Conservation (phyloP, 768 basidiomycete species). For the Boletus coccyginus region DNA sequence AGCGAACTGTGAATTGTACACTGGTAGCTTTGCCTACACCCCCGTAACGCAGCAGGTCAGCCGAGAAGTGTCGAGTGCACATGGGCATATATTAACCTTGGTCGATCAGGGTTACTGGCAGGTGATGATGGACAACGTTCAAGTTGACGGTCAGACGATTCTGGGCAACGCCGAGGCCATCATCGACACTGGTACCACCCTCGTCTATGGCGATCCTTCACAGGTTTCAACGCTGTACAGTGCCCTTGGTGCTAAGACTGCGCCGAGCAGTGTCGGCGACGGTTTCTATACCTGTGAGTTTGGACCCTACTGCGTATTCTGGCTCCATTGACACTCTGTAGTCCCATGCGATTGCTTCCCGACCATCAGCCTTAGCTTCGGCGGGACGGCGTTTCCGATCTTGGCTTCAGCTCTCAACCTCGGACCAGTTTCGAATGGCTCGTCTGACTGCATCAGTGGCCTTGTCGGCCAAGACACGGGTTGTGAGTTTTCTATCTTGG, state of each 20-base stretch:
- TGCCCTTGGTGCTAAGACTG: slow-evolving; percentile 5
- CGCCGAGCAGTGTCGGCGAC: slow-evolving; percentile 9
- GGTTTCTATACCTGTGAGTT: slow-evolving; percentile 32
- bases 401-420: slow-evolving; percentile 34
- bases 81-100: slow-evolving; percentile 1
- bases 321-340: neutral
- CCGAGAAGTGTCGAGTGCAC: too few species aligned
- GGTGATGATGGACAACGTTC: slow-evolving; percentile 8
- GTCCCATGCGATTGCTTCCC: slow-evolving; percentile 31
- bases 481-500: slow-evolving; percentile 1
- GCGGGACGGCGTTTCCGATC: slow-evolving; percentile 34
- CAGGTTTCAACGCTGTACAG: neutral
- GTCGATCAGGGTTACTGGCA: slow-evolving; percentile 8
- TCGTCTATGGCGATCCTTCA: neutral
- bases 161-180: neutral
- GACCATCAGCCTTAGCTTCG: slow-evolving; percentile 33
- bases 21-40: slow-evolving; percentile 34
- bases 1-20: slow-evolving; percentile 34
- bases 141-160: neutral
- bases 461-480: slow-evolving; percentile 16
- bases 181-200: slow-evolving; percentile 20
- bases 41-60: slow-evolving; percentile 25
- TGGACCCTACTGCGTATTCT: neutral
- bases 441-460: slow-evolving; percentile 30
- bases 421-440: slow-evolving; percentile 26